Evolutionary conservation across 1,284 basidiomycete species (phyloP).

Genomic region (Trichosporon faecale): DNA sequence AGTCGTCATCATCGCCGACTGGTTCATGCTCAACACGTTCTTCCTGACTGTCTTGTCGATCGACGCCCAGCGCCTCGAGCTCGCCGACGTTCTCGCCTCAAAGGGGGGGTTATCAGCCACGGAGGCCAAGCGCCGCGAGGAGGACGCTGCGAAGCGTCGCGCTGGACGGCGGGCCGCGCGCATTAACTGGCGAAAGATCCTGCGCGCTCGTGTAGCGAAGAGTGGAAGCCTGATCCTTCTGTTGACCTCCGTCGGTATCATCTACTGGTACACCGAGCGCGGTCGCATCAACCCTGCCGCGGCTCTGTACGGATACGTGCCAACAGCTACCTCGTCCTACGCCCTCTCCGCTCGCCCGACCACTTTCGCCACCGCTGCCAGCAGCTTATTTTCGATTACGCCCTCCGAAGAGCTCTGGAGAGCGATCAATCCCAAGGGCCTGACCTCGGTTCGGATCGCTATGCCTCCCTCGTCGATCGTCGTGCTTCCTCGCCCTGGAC

Average conservation of each 20-base stretch:
- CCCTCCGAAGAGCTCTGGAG: conserved; percentile 64
- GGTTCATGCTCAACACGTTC: conserved; percentile 64
- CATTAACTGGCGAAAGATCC: conserved; percentile 50
- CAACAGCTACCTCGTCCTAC: conserved; percentile 23
- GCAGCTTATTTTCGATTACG: conserved; percentile 30
- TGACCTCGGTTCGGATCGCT: conserved; percentile 69
- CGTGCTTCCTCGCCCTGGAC: conserved; percentile 57
- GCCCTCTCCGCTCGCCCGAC: conserved; percentile 24
- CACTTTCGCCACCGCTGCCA: conserved; percentile 16
- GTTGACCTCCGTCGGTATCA: conserved; percentile 43
- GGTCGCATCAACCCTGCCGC: conserved; percentile 33
- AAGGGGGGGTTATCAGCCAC: conserved; percentile 19
- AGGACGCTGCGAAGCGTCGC: conserved; percentile 19
- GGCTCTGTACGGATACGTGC: conserved; percentile 45
- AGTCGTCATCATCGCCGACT: conserved; percentile 90
- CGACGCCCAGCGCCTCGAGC: conserved; percentile 57
- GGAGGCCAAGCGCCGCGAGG: conserved; percentile 19
- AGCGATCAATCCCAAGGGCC: conserved; percentile 69
- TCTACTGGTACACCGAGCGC: conserved; percentile 49
- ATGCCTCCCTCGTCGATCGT: conserved; percentile 76
- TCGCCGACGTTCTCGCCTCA: conserved; percentile 48
- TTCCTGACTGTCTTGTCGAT: conserved; percentile 58
- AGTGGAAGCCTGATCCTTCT: conserved; percentile 72
- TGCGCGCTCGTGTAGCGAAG: conserved; percentile 70
- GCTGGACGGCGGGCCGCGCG: conserved; percentile 3